A percentile compares a stretch with the other conserved stretches of the same genome.
phyloP scores from a whole-genome alignment of 495 filamentous ascomycete genomes.

The Aspergillus egyptiacus region DNA sequence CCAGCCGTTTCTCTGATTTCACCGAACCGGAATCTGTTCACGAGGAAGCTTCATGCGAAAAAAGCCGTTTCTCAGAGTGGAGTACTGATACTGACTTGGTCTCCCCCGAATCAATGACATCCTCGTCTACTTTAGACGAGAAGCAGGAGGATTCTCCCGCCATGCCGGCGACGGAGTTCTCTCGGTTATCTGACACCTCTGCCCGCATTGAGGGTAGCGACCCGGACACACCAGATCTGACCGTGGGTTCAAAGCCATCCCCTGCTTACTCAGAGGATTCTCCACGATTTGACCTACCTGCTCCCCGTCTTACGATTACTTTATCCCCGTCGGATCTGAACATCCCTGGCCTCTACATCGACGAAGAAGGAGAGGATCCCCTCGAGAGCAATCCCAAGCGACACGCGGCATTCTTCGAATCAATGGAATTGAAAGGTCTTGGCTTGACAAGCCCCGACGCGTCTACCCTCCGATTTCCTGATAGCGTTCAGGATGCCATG shows the following conservation, averaged over 20 bases:
- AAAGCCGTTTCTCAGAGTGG: conserved; percentile 46
- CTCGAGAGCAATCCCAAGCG: conserved; percentile 43
- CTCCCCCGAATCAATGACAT: conserved; percentile 37
- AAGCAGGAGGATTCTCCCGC: conserved; percentile 18
- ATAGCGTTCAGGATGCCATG: conserved; percentile 8
- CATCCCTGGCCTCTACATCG: conserved; percentile 33
- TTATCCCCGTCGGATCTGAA: conserved; percentile 28
- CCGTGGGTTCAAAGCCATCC: conserved; percentile 30
- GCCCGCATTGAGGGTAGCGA: conserved; percentile 25
- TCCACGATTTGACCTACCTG: conserved; percentile 23
- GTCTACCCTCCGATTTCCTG: conserved; percentile 24
- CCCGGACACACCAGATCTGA: conserved; percentile 39
- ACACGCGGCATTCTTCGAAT: conserved; percentile 39
- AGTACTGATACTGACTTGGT: conserved; percentile 36
- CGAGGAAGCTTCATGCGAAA: conserved; percentile 24
- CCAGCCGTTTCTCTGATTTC: conserved; percentile 41
- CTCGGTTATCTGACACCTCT: conserved; percentile 23
- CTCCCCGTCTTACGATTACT: conserved; percentile 30
- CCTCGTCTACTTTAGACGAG: conserved; percentile 28
- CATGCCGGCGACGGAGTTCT: conserved; percentile 22
- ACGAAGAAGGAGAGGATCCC: conserved; percentile 29
- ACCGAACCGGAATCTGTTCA: conserved; percentile 33
- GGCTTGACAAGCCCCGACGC: conserved; percentile 26
- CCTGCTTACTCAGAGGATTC: conserved; percentile 31
- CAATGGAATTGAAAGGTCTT: conserved; percentile 29